A percentile compares a stretch with the other conserved stretches of the same genome.
These are phyloP conservation scores for Rhizopogon rudus DNA, from an alignment of 768 basidiomycete genomes.

Conservation along the genomic window DNA sequence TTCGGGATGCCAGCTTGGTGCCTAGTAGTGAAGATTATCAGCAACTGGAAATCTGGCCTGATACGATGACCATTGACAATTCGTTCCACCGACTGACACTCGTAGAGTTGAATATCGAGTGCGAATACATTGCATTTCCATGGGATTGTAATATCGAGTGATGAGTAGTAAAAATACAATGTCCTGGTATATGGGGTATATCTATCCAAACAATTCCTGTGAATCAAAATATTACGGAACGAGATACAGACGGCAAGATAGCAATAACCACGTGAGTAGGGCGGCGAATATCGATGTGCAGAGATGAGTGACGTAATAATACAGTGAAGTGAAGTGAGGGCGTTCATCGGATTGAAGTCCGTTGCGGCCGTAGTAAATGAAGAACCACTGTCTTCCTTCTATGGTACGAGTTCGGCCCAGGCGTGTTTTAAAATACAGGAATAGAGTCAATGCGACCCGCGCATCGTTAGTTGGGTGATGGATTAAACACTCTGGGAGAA, in stretches of 20 bases:
- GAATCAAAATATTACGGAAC: neutral
- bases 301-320: neutral
- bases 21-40: too few relatives aligned
- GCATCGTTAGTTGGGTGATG: neutral
- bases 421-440: neutral
- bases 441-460: neutral
- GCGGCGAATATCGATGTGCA: neutral
- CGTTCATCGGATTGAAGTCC: neutral
- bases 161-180: neutral
- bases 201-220: neutral
- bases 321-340: too few relatives aligned
- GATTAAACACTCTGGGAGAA: constrained; percentile 18
- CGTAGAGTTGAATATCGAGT: neutral
- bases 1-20: too few relatives aligned
- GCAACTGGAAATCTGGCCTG: too few relatives aligned
- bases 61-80: too few relatives aligned
- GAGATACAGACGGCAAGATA: neutral
- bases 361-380: neutral
- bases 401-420: too few relatives aligned
- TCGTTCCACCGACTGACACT: too few relatives aligned
- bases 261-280: neutral
- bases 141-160: neutral
- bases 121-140: neutral
- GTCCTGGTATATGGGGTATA: neutral
- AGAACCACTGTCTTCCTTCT: too few relatives aligned